Evolutionary conservation across 2,329 filamentous ascomycete genomes (phyloP), one percentile per base, ranked within the genome.

Genomic region (Dactylellina drechsleri): DNA sequence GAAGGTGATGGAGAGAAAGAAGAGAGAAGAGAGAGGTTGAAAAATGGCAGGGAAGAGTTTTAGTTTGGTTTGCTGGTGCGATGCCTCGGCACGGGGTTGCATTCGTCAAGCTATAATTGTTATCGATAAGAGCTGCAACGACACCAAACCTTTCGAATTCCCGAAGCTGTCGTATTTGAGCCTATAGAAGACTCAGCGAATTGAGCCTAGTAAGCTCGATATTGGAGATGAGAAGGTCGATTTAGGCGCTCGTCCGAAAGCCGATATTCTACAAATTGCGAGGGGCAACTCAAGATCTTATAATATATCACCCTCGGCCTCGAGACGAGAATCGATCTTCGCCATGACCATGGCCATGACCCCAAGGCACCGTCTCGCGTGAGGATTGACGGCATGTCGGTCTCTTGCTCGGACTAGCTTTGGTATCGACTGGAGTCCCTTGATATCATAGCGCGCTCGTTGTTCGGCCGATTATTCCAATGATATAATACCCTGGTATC

Each of bases 1-100:
- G 70, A 67, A 36, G 70, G 70, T 74, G 70, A 50, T 74, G 66
- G 56, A 57, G 43, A 59, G 58, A 50, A 47, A 66, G 52, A 45
- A 26, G 40, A 26, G 57, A 43, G 15, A 7, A 58, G 36, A 23
- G 15, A 28, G 41, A 43, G 41, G 18, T 20, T 58, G 43, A n/a
- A 16, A 52, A 52, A 20, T 3, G n/a, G 13, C 49, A 68, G 40
- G 57, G 56, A 68, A 68, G 59, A 62, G 31, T 36, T 36, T 36
- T 36, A 52, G 28, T 54, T 26, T 52, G 49, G 41, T 60, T 26
- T 52, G 49, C 18, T 56, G 26, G 26, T 56, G 31, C 31, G 31
- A 36, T 36, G 31, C 31, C 31, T 36, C 31, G 31, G 31, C 31
- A 36, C 31, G 31, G 31, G 31, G 31, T 8, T 36, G 31, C 31